Evolutionary conservation across 2,329 filamentous ascomycete species (phyloP), one percentile per base, ranked within the genome.

Genomic region (Monilinia vaccinii-corymbosi): DNA sequence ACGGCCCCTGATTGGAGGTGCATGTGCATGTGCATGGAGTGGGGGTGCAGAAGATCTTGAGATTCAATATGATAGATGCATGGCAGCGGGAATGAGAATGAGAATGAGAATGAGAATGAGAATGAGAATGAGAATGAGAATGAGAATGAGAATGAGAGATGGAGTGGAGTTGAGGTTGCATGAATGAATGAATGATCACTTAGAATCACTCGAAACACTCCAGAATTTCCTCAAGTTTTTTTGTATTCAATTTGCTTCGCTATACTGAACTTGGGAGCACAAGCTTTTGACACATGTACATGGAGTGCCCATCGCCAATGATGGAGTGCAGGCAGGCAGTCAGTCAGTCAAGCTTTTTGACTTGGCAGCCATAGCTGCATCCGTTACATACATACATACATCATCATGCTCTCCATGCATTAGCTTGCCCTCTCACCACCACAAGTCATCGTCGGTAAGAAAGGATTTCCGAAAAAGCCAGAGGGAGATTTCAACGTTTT

Each of bases 381-480:
- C n/a, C 14, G 16, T 18, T 16, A 23, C 32, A n/a, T n/a, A n/a
- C n/a, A n/a, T n/a, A n/a, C n/a, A n/a, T n/a, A n/a, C n/a, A 25
- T 10, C 7, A 32, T 21, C 18, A 13, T 9, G 6, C 40, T 6
- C 6, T 21, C 40, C 9, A 21, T 21, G n/a, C n/a, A n/a, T n/a
- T n/a, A 44, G 8, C 25, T 11, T 47, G 25, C 31, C 25, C 8
- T n/a, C 8, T 1, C 45, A 31, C 9, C 6, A 31, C 7, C 16
- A 18, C 28, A 32, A 2, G 23, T 7, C 18, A 52, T 18, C 16
- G 40, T n/a, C 25, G 4, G 23, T 14, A 2, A 21, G 23, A 32
- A 23, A 10, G 0, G 0, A 3, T 10, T 23, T 4, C 13, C 4
- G n/a, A n/a, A 31, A 1, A 23, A 11, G 16, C 1, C 7, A 44